phyloP scores from a whole-genome alignment of 345 rosid genomes.

The Syzygium aqueum region DNA sequence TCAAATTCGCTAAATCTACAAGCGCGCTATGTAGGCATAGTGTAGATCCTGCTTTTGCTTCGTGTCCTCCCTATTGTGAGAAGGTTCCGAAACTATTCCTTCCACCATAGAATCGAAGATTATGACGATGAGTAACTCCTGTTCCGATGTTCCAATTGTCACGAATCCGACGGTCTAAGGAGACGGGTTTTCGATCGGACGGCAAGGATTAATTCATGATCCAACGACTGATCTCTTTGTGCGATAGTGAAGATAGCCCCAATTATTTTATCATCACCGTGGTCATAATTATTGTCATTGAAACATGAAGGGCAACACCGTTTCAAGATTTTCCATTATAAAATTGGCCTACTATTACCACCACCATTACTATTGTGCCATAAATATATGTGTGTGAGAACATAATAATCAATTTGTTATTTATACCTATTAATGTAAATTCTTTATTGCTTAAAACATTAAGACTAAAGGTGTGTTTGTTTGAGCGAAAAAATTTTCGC shows the following conservation, averaged over 20 bases:
- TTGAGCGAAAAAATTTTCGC: too few species aligned
- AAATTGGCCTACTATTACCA: too few species aligned
- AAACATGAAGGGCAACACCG: neutral
- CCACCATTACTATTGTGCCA: too few species aligned
- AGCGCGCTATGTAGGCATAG: too few species aligned
- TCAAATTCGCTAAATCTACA: too few species aligned
- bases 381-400: too few species aligned
- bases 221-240: neutral
- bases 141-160: neutral
- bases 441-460: too few species aligned
- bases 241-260: accelerated
- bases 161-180: neutral
- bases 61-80: neutral
- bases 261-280: neutral
- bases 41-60: too few species aligned
- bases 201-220: neutral
- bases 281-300: neutral
- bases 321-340: neutral
- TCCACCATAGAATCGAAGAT: neutral
- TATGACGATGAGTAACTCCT: neutral
- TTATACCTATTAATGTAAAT: too few species aligned
- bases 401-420: too few species aligned
- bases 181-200: neutral
- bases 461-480: too few species aligned
- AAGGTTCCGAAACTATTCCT: neutral